A percentile compares a stretch with the other conserved stretches of the same genome.
phyloP scores from a whole-genome alignment of 805 yeast genomes.

The Pichia pseudocactophila region DNA sequence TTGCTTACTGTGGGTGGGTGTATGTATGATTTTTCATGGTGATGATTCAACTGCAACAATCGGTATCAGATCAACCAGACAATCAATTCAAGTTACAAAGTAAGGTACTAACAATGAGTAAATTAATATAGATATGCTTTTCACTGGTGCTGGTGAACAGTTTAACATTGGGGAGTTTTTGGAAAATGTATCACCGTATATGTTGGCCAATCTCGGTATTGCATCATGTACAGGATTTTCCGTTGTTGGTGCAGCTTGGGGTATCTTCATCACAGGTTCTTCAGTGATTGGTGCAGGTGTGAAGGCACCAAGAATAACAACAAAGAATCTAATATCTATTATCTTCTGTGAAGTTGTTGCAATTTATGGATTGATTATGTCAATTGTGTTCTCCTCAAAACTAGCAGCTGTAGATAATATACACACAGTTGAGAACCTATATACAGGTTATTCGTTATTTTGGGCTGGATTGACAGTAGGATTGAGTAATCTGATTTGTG shows the following conservation, averaged over 20 bases:
- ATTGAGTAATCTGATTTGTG: conserved; percentile 85
- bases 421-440: conserved; percentile 74
- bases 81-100: too few species aligned
- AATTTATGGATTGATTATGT: conserved; percentile 94
- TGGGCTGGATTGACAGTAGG: conserved; percentile 99
- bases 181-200: conserved; percentile 80
- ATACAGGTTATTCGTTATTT: conserved; percentile 90
- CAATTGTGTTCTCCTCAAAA: conserved; percentile 92
- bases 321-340: conserved; percentile 91
- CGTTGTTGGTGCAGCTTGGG: conserved; percentile 99
- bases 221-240: conserved; percentile 86
- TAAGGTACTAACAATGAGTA: conserved; percentile 3
- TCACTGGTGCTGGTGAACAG: conserved; percentile 86
- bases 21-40: too few species aligned
- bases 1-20: conserved; percentile 13
- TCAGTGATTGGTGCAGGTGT: conserved; percentile 97
- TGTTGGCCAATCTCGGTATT: conserved; percentile 94
- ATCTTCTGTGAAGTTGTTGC: conserved; percentile 99
- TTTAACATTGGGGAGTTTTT: conserved; percentile 89
- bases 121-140: conserved; percentile 42
- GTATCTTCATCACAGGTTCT: conserved; percentile 91
- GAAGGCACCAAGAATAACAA: conserved; percentile 92
- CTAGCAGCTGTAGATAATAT: conserved; percentile 60
- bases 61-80: too few species aligned
- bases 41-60: too few species aligned